These are phyloP conservation scores for Sporothrix mexicana DNA, from an alignment of 2,329 filamentous ascomycete genomes.

Conservation along the genomic window DNA sequence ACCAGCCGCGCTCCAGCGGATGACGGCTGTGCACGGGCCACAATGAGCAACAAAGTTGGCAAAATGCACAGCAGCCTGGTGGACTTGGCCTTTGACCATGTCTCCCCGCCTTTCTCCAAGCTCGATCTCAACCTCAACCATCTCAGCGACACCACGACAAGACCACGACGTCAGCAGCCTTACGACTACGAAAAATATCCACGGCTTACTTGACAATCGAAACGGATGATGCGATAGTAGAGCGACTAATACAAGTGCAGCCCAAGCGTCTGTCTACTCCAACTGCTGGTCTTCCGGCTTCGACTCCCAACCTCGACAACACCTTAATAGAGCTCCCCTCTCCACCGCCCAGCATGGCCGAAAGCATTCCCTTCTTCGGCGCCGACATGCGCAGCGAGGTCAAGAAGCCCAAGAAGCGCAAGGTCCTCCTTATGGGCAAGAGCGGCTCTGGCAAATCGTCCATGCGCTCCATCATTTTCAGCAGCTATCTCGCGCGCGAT, in stretches of 20 bases:
- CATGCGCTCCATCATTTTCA: conserved; percentile 98
- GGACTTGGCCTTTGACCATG: not conserved
- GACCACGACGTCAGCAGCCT: not conserved
- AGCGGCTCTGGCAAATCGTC: conserved; percentile 97
- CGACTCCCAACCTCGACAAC: not conserved
- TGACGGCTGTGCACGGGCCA: conserved; percentile 2
- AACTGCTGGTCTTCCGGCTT: not conserved
- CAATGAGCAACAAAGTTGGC: not conserved
- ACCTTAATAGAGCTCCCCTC: not conserved
- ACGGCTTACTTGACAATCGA: too few relatives aligned
- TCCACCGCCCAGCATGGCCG: conserved; percentile 26
- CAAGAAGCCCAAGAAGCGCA: conserved; percentile 80
- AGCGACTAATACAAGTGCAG: not conserved
- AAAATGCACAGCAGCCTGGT: not conserved
- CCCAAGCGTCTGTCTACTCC: not conserved
- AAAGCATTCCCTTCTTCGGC: conserved; percentile 33
- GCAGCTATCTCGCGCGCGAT: conserved; percentile 97
- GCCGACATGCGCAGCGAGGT: conserved; percentile 49
- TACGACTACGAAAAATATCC: not conserved
- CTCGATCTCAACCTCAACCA: not conserved
- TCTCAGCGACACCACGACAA: not conserved
- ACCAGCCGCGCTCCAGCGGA: conserved; percentile 4
- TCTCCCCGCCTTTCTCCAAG: conserved; percentile 9
- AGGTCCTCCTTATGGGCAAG: conserved; percentile 90
- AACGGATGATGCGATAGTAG: not conserved